Conservation (phyloP, 805 yeast species). For the Starmerella potacharoeniae region DNA sequence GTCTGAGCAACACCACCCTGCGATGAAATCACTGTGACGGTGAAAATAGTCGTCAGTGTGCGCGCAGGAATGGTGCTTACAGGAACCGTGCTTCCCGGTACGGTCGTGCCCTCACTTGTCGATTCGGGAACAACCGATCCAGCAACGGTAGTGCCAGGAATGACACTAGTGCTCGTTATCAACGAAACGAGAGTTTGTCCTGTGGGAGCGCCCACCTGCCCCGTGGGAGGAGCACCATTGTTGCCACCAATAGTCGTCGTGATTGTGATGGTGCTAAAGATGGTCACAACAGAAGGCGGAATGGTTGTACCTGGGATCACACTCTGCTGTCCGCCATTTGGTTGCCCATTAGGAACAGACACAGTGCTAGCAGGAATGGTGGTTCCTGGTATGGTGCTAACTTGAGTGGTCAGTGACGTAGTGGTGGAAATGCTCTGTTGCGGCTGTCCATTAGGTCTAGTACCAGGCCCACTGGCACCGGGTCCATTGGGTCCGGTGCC, state of each 20-base stretch:
- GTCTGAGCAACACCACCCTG: background rate
- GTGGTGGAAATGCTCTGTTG: constrained; percentile 2
- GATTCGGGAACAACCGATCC: constrained; percentile 1
- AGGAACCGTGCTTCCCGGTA: constrained; percentile 6
- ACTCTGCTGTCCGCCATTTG: constrained; percentile 2
- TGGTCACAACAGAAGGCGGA: constrained; percentile 8
- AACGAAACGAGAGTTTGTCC: background rate
- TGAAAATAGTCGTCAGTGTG: constrained; percentile 2
- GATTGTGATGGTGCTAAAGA: constrained; percentile 6
- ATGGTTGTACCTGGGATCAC: constrained; percentile 7
- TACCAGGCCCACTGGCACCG: background rate
- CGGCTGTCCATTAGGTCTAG: too few species aligned
- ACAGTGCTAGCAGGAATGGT: constrained; percentile 6
- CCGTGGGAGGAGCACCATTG: background rate
- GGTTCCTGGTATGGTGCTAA: constrained; percentile 20
- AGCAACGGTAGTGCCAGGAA: background rate
- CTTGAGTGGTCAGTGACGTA: constrained; percentile 10
- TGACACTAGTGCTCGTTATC: background rate
- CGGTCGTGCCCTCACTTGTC: constrained; percentile 2
- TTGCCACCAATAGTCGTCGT: background rate
- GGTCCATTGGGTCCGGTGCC: background rate
- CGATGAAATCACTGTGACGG: constrained; percentile 6
- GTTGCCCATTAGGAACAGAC: constrained; percentile 3
- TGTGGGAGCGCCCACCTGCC: background rate
- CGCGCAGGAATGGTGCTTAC: constrained; percentile 1